phyloP scores from a whole-genome alignment of 225 moss, liverwort and hornwort genomes.

The Polytrichum formosum region DNA sequence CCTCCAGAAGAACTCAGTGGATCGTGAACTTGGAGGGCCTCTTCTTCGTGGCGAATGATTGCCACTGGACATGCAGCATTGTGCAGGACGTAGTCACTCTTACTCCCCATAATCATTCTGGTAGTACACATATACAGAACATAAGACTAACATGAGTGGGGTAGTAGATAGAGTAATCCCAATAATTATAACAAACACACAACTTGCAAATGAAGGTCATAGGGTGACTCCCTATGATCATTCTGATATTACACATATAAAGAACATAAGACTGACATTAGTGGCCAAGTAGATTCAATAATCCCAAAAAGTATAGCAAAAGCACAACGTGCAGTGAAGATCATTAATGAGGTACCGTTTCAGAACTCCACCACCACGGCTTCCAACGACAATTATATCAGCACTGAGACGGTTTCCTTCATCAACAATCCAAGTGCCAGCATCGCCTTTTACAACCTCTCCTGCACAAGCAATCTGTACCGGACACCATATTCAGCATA shows the following conservation, averaged over 20 bases:
- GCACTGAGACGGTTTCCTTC: constrained; percentile 71
- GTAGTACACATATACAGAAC: too few species aligned
- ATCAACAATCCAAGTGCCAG: constrained; percentile 95
- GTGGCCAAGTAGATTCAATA: too few species aligned
- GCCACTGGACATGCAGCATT: constrained; percentile 84
- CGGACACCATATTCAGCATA: too few species aligned
- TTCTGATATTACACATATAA: too few species aligned
- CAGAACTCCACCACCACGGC: constrained; percentile 56
- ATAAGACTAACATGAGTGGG: too few species aligned
- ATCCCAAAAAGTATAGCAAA: too few species aligned
- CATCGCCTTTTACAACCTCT: constrained; percentile 91
- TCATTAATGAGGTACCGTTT: constrained; percentile 44
- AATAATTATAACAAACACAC: too few species aligned
- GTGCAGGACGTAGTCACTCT: constrained; percentile 94
- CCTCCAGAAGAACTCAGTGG: constrained; percentile 46
- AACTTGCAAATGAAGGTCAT: too few species aligned
- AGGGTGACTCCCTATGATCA: too few species aligned
- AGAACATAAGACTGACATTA: too few species aligned
- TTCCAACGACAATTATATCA: constrained; percentile 88
- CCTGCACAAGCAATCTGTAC: constrained; percentile 73
- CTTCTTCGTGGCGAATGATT: constrained; percentile 71
- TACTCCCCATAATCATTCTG: constrained; percentile 64
- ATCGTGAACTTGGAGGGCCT: constrained; percentile 54
- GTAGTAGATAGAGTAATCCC: too few species aligned
- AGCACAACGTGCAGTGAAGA: neutral